Evolutionary conservation across 176 grass and related monocot genomes (phyloP), one percentile per base, ranked within the genome.

Genomic region (Oryza rufipogon): DNA sequence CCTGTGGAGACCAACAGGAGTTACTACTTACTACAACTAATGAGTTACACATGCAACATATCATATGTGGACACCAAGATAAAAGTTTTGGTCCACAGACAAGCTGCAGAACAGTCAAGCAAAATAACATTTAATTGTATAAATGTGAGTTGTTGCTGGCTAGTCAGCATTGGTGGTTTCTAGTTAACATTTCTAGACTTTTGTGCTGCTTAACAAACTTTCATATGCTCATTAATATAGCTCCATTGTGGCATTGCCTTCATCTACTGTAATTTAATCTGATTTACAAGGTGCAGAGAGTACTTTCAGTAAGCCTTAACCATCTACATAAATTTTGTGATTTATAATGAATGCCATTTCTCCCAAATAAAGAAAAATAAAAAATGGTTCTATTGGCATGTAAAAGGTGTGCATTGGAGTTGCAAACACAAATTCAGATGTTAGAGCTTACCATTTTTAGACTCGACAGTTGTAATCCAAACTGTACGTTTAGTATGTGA

Each of bases 361-460:
- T 33, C 7, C 52, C 67, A 47, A 68, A 58, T 30, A 58, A 58
- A 20, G 34, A 41, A 15, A 6, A 68, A 66, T 2, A 49, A 30
- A 84, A 22, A 5, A 16, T 64, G 14, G 41, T 42, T 70, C 36
- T 58, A 77, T 68, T 16, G 12, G 28, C 69, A 44, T 16, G 25
- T 58, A 66, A 71, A 75, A 79, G 15, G 20, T 71, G 7, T 72
- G 14, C 58, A 51, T 32, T 46, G 3, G 22, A 70, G 7, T 22
- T 68, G 56, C 58, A 48, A 60, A 73, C 33, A 51, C 20, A 51
- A 72, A 14, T 66, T 86, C 66, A 82, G 34, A 65, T 77, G 26
- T 60, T 49, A 46, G 16, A 76, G 84, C 79, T 83, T 81, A 96
- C 91, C 96, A 99, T 99, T 87, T 99, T 99, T 63, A 99, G 45